Base-by-base conservation (phyloP, 2,329 filamentous ascomycete genomes). In the Aspergillus proliferans region DNA sequence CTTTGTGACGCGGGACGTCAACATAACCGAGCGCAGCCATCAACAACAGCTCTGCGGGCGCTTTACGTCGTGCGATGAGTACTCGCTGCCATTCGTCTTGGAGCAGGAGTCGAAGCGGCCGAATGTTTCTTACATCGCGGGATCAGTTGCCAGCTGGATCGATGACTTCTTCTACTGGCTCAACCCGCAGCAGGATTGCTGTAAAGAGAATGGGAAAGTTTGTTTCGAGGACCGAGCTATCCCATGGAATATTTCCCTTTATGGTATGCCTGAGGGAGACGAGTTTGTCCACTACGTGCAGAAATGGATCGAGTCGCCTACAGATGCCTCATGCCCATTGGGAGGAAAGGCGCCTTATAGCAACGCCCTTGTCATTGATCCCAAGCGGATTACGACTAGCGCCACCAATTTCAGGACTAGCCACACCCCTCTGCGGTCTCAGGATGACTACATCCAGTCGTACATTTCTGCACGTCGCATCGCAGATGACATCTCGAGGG, bases 131-230 rank as follows among this genome's bases (percentile, higher is more conserved):
- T 97, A 90, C 67, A 88, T 98, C 57, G 81, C 89, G 6, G 85
- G 91, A 8, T 87, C 90, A 0, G 85, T 92, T 0, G 93, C 94
- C 3, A 96, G 87, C 67, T 98, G 93, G 93, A 81, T 98, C 15
- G 93, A 98, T 57, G 93, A 98, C 65, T 97, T 89, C 71, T 89
- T 97, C 71, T 80, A 88, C 51, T 98, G 93, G 92, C 75, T 97
- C n/a, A 95, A 97, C 58, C 93, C 93, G 0, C 80, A 83, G 46
- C 80, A 88, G 40, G 86, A 90, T 41, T 84, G 82, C 72, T 96
- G 88, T 60, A 77, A 87, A 34, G 84, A 92, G 51, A 65, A 82
- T 45, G 81, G 81, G 42, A 75, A 83, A 58, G 76, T 85, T 1
- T 98, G 93, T 70, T 96, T 98, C 63, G 82, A 81, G 22, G 76